Evolutionary conservation across 2,329 filamentous ascomycete genomes (phyloP).

Genomic region (Fusarium phyllophilum): DNA sequence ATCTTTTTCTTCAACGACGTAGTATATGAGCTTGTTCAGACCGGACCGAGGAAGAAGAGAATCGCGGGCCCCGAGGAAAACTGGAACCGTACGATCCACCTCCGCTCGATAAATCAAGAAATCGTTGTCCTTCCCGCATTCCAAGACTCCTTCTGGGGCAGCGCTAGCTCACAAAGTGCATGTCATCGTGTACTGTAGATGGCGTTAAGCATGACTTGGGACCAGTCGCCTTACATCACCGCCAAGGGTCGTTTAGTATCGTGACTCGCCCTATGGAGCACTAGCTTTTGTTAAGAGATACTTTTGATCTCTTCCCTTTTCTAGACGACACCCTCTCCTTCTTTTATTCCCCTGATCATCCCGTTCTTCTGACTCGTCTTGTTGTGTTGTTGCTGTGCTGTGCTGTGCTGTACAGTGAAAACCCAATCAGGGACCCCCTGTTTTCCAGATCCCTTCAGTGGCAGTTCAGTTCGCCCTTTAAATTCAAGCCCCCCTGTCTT

Average conservation of each 20-base stretch:
- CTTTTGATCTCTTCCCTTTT: background rate
- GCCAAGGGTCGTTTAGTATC: constrained; percentile 15
- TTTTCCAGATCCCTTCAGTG: constrained; percentile 19
- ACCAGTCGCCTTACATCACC: constrained; percentile 24
- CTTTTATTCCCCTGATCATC: constrained; percentile 31
- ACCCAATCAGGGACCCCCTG: constrained; percentile 11
- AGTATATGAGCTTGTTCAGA: background rate
- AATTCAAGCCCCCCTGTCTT: constrained; percentile 19
- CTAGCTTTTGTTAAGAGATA: constrained; percentile 10
- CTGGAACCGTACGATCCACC: constrained; percentile 25
- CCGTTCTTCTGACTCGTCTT: constrained; percentile 29
- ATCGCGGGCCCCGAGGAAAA: constrained; percentile 36
- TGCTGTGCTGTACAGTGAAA: background rate
- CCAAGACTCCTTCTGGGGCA: constrained; percentile 25
- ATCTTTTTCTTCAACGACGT: background rate
- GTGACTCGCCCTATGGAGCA: background rate
- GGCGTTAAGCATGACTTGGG: constrained; percentile 26
- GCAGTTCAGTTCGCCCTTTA: constrained; percentile 20
- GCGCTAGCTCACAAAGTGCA: constrained; percentile 19
- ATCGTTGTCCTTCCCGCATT: constrained; percentile 38
- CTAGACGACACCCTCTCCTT: constrained; percentile 8
- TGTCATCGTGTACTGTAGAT: constrained; percentile 24
- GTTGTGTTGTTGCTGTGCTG: background rate
- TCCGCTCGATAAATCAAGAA: constrained; percentile 13
- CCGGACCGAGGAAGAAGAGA: background rate